Conservation (phyloP, 108 stramenopile genomes). For the Parmales sp. region DNA sequence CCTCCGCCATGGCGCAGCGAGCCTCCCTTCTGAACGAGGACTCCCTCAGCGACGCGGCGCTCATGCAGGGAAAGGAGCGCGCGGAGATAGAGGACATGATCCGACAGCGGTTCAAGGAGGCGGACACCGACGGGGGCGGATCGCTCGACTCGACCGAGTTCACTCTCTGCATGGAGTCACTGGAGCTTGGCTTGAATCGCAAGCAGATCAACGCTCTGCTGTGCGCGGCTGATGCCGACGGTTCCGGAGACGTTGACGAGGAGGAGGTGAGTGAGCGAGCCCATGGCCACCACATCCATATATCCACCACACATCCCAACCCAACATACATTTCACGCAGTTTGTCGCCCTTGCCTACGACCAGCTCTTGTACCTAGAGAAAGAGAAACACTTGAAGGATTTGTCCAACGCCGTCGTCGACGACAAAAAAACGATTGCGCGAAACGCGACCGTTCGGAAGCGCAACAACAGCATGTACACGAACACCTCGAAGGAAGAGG, state of each 20-base stretch:
- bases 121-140: conserved; percentile 2
- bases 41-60: neutral
- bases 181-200: neutral
- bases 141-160: neutral
- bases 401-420: neutral
- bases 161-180: neutral
- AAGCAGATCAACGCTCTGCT: conserved; percentile 2
- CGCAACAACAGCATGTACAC: neutral
- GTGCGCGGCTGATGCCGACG: neutral
- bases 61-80: neutral
- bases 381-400: neutral
- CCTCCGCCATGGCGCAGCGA: conserved; percentile 3
- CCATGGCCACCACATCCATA: too few species aligned
- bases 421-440: neutral
- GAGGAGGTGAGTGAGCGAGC: too few species aligned
- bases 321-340: too few species aligned
- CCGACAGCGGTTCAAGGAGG: neutral
- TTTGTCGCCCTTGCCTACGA: conserved; percentile 2
- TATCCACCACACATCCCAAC: too few species aligned
- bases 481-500: neutral
- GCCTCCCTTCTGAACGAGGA: neutral
- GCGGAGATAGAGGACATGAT: neutral
- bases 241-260: neutral
- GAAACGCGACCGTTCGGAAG: neutral
- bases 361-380: neutral